phyloP scores from a whole-genome alignment of 257 asterid species.

The Jaltomata sinuosa region DNA sequence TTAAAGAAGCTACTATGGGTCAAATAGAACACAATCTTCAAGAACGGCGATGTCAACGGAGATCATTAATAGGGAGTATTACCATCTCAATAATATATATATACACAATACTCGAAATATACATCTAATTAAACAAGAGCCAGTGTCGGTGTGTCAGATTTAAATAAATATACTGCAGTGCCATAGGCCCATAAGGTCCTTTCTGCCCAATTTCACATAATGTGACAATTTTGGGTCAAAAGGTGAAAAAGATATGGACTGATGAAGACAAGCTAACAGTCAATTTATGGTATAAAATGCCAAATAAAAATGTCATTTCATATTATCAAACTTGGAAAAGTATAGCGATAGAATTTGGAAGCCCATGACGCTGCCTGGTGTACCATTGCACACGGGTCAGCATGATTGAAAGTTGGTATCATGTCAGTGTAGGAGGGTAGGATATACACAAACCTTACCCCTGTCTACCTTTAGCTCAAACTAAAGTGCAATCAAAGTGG shows the following conservation, averaged over 20 bases:
- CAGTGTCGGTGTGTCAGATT: constrained; percentile 14
- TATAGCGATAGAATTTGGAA: not conserved
- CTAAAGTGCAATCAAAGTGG: no score
- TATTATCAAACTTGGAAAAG: not conserved
- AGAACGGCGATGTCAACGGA: constrained; percentile 14
- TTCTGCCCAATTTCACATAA: not conserved
- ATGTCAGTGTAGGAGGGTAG: no score
- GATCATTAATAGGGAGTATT: constrained; percentile 13
- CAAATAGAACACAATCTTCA: not conserved
- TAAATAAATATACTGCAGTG: not conserved
- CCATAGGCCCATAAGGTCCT: not conserved
- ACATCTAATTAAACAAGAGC: constrained; percentile 13
- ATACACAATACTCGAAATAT: constrained; percentile 12
- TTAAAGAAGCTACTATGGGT: not conserved
- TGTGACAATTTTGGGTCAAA: constrained; percentile 1
- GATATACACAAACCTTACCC: no score
- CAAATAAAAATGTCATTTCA: not conserved
- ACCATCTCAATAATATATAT: not conserved
- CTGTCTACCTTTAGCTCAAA: no score
- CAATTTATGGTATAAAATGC: not conserved
- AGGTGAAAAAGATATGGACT: not conserved
- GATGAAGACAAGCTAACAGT: not conserved
- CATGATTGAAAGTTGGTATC: not conserved
- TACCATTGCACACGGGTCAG: not conserved
- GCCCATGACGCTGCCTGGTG: not conserved